Evolutionary conservation across 495 filamentous ascomycete species (phyloP), one percentile per base, ranked within the genome.

Genomic region (Aspergillus carlsbadensis): DNA sequence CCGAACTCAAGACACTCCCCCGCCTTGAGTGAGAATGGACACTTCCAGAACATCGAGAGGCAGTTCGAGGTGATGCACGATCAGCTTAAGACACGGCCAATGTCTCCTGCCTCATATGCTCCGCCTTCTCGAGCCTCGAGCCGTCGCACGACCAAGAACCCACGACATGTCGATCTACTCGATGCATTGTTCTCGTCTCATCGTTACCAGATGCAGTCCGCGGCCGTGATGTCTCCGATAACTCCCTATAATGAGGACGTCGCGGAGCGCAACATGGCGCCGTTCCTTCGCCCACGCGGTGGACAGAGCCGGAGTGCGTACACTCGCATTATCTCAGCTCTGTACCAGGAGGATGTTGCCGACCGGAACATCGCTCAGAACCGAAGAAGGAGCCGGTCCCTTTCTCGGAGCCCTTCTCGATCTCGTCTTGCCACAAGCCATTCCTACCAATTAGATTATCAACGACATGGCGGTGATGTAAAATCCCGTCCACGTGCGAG

Each of bases 171-270:
- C 44, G 76, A 78, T 57, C 57, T 78, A 22, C 61, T 77, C 42
- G 74, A 74, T 49, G 74, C 76, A 6, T 33, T 78, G 21, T 65
- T 62, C 34, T 60, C 66, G 10, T 61, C 68, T 0, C 62, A 75
- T 43, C 68, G 60, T 14, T 56, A 68, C 31, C 69, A 64, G 29
- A 61, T 61, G n/a, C 55, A 63, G 21, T 42, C 52, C 35, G 29
- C 61, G 21, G 54, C 42, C 54, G 22, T 61, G 6, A 57, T 69
- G 42, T 69, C 73, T 15, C 73, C 71, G 6, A 66, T 60, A 13
- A 68, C 64, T 18, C 73, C 69, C 5, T 78, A 76, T 56, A 78
- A 78, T 36, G 76, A 78, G 62, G 74, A 78, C 61, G 65, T 78
- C 22, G 76, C 76, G 5, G 76, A 78, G 55, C 70, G 76, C 10